Conservation (phyloP, 306 rosid genomes). For the Phaseolus lunatus region DNA sequence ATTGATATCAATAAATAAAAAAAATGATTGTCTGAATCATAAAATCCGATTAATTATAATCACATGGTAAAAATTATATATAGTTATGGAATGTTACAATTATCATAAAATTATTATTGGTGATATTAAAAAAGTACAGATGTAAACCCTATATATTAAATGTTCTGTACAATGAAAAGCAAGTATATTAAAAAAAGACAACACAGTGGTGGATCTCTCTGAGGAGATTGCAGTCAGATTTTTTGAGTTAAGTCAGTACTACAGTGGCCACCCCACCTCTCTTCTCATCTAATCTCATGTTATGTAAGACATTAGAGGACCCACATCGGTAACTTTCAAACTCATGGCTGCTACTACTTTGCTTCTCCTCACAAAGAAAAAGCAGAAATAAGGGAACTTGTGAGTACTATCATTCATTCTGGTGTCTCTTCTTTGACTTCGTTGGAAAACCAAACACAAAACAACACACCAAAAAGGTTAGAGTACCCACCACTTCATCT, state of each 20-base stretch:
- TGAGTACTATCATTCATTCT: conserved; percentile 34
- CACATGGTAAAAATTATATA: background rate
- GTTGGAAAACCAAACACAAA: conserved; percentile 49
- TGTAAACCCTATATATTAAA: background rate
- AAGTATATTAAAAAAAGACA: conserved; percentile 42
- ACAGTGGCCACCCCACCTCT: conserved; percentile 45
- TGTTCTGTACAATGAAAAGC: conserved; percentile 27
- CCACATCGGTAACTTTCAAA: conserved; percentile 54
- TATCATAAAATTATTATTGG: too few relatives aligned
- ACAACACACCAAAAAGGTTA: conserved; percentile 38
- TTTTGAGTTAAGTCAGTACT: conserved; percentile 59
- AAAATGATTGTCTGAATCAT: too few relatives aligned
- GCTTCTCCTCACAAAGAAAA: conserved; percentile 43
- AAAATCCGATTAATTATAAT: background rate
- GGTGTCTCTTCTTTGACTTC: conserved; percentile 53
- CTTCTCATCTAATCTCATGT: conserved; percentile 49
- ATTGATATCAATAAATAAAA: too few relatives aligned
- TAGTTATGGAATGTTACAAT: too few relatives aligned
- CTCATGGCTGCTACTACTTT: conserved; percentile 38
- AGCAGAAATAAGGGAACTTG: conserved; percentile 42
- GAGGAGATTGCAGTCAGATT: conserved; percentile 73
- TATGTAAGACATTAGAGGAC: conserved; percentile 52
- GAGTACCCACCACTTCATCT: conserved; percentile 77
- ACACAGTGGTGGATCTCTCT: conserved; percentile 54
- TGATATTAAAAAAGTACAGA: background rate